A percentile compares a stretch with the other conserved stretches of the same genome.
Evolutionary conservation across 148 eudicot genomes (phyloP).

Genomic region (Arctostaphylos glauca): DNA sequence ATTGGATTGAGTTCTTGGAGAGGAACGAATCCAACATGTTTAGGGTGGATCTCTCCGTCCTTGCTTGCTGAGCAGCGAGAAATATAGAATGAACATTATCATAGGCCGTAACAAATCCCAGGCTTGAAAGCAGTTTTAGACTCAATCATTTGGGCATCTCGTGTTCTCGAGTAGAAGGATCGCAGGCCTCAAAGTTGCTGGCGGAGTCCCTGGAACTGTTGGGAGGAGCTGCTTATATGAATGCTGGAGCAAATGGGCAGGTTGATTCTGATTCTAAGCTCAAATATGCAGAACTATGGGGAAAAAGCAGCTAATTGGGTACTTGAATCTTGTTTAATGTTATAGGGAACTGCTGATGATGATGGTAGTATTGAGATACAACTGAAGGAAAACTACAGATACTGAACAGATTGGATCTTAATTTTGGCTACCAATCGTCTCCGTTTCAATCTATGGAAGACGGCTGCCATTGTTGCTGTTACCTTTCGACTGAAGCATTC

Average conservation of each 20-base stretch:
- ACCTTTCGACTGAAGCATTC: conserved; percentile 20
- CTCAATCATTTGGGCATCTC: conserved; percentile 23
- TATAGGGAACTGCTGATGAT: conserved; percentile 27
- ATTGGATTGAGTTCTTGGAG: conserved; percentile 24
- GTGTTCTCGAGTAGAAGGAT: conserved; percentile 25
- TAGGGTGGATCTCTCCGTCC: conserved; percentile 5
- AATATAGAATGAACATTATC: too few relatives aligned
- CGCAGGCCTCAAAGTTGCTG: conserved; percentile 28
- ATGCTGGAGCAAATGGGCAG: conserved; percentile 38
- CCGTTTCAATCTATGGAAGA: conserved; percentile 27
- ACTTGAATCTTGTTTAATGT: background rate
- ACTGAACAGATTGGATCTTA: conserved; percentile 23
- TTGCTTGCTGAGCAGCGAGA: too few relatives aligned
- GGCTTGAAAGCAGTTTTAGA: conserved; percentile 22
- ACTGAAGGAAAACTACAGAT: conserved; percentile 17
- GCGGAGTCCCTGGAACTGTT: conserved; percentile 32
- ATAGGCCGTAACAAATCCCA: too few relatives aligned
- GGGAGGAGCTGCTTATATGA: conserved; percentile 32
- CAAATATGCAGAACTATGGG: background rate
- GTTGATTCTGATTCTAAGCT: conserved; percentile 13
- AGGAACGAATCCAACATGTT: conserved; percentile 19
- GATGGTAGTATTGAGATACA: conserved; percentile 24
- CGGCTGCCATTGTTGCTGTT: conserved; percentile 28
- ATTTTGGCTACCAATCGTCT: conserved; percentile 27
- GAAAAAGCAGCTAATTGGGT: background rate